Conservation (phyloP, 805 yeast species). For the Metschnikowia gruessii region DNA sequence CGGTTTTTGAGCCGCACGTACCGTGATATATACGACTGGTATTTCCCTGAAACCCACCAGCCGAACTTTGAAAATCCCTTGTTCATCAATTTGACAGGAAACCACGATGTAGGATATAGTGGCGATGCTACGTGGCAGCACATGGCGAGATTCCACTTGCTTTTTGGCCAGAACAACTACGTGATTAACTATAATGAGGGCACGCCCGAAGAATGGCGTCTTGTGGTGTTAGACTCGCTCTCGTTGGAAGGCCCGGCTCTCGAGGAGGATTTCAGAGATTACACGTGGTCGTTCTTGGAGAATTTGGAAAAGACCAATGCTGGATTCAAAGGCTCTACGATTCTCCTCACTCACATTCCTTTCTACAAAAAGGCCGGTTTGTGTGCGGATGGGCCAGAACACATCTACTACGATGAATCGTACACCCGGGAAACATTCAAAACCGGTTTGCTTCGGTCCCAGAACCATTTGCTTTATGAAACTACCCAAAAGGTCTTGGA, state of each 20-base stretch:
- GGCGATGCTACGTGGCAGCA: constrained; percentile 95
- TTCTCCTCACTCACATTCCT: constrained; percentile 86
- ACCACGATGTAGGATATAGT: constrained; percentile 93
- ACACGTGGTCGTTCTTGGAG: constrained; percentile 72
- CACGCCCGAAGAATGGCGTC: constrained; percentile 72
- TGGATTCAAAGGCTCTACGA: constrained; percentile 69
- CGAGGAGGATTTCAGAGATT: constrained; percentile 63
- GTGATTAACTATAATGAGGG: constrained; percentile 68
- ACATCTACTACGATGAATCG: constrained; percentile 44
- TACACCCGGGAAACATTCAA: constrained; percentile 63
- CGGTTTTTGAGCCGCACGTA: constrained; percentile 41
- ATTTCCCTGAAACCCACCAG: constrained; percentile 24
- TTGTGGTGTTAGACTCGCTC: constrained; percentile 83
- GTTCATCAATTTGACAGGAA: constrained; percentile 84
- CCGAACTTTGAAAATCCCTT: constrained; percentile 55
- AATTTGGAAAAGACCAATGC: constrained; percentile 48
- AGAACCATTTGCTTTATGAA: constrained; percentile 74
- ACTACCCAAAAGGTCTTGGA: constrained; percentile 66
- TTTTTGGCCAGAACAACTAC: constrained; percentile 84
- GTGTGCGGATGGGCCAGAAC: constrained; percentile 82
- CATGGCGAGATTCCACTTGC: constrained; percentile 66
- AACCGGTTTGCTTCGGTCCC: constrained; percentile 70
- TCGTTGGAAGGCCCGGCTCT: constrained; percentile 88
- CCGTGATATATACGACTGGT: constrained; percentile 68
- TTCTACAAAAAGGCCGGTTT: constrained; percentile 77